Base-by-base conservation (phyloP, 148 eudicot species). In the Fallopia convolvulus region DNA sequence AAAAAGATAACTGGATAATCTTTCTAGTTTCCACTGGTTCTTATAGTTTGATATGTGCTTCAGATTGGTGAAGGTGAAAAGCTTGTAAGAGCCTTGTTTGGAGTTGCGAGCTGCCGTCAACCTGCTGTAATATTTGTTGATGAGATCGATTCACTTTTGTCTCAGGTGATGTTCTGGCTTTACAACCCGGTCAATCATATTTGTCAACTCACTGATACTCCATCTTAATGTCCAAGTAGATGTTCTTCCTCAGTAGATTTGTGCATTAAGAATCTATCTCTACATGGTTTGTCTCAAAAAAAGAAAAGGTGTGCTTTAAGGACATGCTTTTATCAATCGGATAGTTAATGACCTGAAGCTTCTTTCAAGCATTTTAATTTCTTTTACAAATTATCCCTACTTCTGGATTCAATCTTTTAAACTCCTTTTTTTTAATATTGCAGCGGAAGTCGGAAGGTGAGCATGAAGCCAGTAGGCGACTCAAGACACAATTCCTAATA, bases 401-500 rank as follows among this genome's bases (percentile, higher is more conserved):
- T 61, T 21, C 39, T 33, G 15, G 40, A 32, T 75, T 58, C 77
- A 70, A 47, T 12, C n/a, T 9, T 41, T 18, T 50, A 48, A 18
- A 72, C 74, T 72, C 74, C 39, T 36, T 14, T 23, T 58, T 23
- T 61, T 33, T 30, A 72, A 42, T 48, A 14, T 85, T 83, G 77
- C 92, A 96, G 99, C 91, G 98, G 77, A 96, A 96, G 86, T 91
- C 99, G 79, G 99, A 96, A 76, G 99, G 99, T 77, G 99, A 96
- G 81, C 99, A 96, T 76, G 99, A 96, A 85, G 89, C 99, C 75
- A 96, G 98, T 77, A 88, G 99, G 72, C 90, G 99, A 82, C 83
- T 96, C 50, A 96, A 96, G 88, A 96, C 99, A 77, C 99, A 96
- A 76, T 96, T 96, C 77, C 97, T 96, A 80, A 96, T 96, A 33